These are phyloP conservation scores for Coniochaeta prunicola DNA, from an alignment of 2,329 filamentous ascomycete species.

Conservation along the genomic window DNA sequence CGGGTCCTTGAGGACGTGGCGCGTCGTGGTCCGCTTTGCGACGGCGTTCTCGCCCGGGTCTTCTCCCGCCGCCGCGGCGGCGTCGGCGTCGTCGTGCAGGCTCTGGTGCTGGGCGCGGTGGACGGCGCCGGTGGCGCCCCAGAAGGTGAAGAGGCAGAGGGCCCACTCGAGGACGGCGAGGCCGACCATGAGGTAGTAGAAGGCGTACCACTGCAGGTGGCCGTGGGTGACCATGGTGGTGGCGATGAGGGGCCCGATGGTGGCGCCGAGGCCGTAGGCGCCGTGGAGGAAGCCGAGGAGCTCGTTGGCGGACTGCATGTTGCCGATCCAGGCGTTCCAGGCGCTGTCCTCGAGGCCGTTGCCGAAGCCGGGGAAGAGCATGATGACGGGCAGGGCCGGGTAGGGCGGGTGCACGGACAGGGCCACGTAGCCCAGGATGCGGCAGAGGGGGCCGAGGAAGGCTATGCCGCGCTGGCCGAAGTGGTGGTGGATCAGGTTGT, in stretches of 20 bases:
- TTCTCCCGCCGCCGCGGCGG: background rate
- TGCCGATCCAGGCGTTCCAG: constrained; percentile 53
- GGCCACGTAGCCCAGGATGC: constrained; percentile 57
- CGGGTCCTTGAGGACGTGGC: constrained; percentile 34
- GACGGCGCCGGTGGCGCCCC: constrained; percentile 44
- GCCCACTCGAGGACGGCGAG: constrained; percentile 47
- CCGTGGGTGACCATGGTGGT: constrained; percentile 62
- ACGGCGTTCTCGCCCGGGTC: background rate
- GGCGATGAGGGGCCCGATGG: constrained; percentile 61
- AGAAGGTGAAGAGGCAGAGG: constrained; percentile 46
- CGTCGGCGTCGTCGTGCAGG: constrained; percentile 2
- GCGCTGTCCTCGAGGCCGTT: constrained; percentile 57
- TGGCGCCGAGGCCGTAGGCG: constrained; percentile 61
- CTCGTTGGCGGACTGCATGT: constrained; percentile 63
- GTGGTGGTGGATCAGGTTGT: constrained; percentile 30
- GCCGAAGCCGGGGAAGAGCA: constrained; percentile 61
- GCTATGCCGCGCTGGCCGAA: constrained; percentile 62
- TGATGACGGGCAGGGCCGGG: constrained; percentile 57
- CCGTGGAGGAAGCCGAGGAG: constrained; percentile 62
- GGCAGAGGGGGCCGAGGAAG: constrained; percentile 49
- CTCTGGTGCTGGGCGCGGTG: constrained; percentile 36
- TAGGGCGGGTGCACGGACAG: constrained; percentile 61
- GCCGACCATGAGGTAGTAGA: constrained; percentile 67
- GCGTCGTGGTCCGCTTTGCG: constrained; percentile 16
- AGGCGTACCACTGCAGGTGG: constrained; percentile 57